A percentile compares a stretch with the other conserved stretches of the same genome.
These are phyloP conservation scores for Hymenochaete sp. DNA, from an alignment of 1,284 basidiomycete species.

Conservation along the genomic window DNA sequence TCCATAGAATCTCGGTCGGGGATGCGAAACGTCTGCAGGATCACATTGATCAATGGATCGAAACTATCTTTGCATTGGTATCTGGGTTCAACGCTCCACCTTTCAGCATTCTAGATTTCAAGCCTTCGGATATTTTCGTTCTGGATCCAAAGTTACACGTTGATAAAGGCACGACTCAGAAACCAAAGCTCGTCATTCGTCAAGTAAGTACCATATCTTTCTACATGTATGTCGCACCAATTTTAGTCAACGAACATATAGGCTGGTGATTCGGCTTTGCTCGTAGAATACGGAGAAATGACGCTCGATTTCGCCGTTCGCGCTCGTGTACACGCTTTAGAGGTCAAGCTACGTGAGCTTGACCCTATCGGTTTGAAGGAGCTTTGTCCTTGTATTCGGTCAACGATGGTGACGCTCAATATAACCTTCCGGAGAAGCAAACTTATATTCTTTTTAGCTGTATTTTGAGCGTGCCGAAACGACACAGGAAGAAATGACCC, in stretches of 20 bases:
- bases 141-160: constrained; percentile 30
- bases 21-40: constrained; percentile 27
- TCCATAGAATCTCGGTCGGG: constrained; percentile 39
- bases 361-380: constrained; percentile 32
- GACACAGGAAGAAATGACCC: constrained; percentile 34
- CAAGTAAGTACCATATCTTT: constrained; percentile 28
- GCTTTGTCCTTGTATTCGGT: constrained; percentile 50
- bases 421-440: neutral
- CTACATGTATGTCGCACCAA: neutral
- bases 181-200: constrained; percentile 34
- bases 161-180: constrained; percentile 20
- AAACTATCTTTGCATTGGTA: constrained; percentile 22
- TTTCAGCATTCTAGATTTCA: constrained; percentile 14
- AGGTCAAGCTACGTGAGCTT: constrained; percentile 31
- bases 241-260: constrained; percentile 17
- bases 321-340: constrained; percentile 48
- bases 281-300: constrained; percentile 52
- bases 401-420: constrained; percentile 37
- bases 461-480: constrained; percentile 40
- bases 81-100: constrained; percentile 5
- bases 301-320: constrained; percentile 41
- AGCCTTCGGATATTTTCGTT: constrained; percentile 9
- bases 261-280: constrained; percentile 50
- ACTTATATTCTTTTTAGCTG: constrained; percentile 29
- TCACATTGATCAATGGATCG: constrained; percentile 27